A percentile compares a stretch with the other conserved stretches of the same genome.
phyloP scores from a whole-genome alignment of 2,329 filamentous ascomycete species.

The Chaetomiaceae sp. region DNA sequence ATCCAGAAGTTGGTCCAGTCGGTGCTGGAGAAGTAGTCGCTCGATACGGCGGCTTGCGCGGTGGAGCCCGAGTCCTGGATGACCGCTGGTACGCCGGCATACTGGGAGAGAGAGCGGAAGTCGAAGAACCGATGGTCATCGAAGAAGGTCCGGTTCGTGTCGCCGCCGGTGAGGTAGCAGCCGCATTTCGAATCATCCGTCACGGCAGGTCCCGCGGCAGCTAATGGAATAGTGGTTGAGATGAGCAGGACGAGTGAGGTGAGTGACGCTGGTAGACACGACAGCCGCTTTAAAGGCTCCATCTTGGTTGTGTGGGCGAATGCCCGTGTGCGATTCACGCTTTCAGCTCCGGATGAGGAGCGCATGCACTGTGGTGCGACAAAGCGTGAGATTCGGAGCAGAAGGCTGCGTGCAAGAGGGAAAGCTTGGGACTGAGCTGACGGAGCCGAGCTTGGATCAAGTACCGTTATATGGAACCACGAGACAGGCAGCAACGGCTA shows the following conservation, averaged over 20 bases:
- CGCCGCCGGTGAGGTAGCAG: conserved; percentile 46
- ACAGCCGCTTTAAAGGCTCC: conserved; percentile 4
- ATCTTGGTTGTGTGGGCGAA: conserved; percentile 4
- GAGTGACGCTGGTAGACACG: conserved; percentile 6
- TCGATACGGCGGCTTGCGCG: conserved; percentile 29
- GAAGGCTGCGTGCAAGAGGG: background rate
- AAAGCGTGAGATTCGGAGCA: background rate
- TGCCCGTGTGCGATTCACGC: too few species aligned
- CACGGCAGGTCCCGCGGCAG: conserved; percentile 14
- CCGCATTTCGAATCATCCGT: conserved; percentile 35
- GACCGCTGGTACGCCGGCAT: conserved; percentile 33
- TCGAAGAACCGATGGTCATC: conserved; percentile 44
- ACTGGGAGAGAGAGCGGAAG: conserved; percentile 38
- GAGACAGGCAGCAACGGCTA: background rate
- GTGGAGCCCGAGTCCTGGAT: conserved; percentile 27
- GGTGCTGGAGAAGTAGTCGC: conserved; percentile 34
- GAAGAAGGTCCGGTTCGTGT: conserved; percentile 38
- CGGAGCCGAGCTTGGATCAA: background rate
- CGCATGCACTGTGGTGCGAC: background rate
- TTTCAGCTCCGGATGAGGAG: background rate
- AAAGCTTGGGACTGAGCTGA: background rate
- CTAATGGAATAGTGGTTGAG: conserved; percentile 11
- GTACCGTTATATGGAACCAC: background rate
- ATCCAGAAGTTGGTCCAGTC: conserved; percentile 35
- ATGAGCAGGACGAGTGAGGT: conserved; percentile 19